A percentile compares a stretch with the other conserved stretches of the same genome.
phyloP scores from a whole-genome alignment of 805 yeast species.

The Saturnispora serradocipensis region DNA sequence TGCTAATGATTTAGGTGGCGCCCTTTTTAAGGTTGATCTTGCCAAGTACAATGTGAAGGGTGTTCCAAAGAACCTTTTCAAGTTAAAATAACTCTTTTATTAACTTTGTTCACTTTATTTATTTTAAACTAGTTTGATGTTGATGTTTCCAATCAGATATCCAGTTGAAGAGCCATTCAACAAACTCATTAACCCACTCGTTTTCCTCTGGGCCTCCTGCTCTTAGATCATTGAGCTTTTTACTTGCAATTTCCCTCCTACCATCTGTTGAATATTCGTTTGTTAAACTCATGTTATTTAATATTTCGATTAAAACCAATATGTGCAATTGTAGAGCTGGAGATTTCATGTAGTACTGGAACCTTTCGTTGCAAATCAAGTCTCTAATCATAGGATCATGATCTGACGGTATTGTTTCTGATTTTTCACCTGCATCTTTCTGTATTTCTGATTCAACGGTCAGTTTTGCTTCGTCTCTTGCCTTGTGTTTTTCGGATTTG shows the following conservation, averaged over 20 bases:
- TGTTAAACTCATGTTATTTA: constrained; percentile 37
- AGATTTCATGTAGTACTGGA: constrained; percentile 38
- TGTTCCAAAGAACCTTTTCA: constrained; percentile 19
- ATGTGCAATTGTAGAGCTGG: constrained; percentile 53
- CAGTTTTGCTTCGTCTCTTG: constrained; percentile 12
- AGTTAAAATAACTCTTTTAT: constrained; percentile 15
- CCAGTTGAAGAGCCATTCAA: constrained; percentile 11
- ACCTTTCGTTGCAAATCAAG: constrained; percentile 33
- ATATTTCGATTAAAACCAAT: constrained; percentile 36
- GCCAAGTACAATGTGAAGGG: constrained; percentile 27
- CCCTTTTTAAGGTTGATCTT: constrained; percentile 39
- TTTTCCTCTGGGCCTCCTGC: constrained; percentile 60
- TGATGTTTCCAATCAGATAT: constrained; percentile 3
- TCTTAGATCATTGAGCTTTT: constrained; percentile 52
- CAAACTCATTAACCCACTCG: constrained; percentile 60
- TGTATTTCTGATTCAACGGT: neutral
- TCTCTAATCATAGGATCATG: constrained; percentile 21
- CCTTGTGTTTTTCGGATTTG: constrained; percentile 36
- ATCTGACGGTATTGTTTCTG: neutral
- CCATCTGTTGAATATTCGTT: constrained; percentile 46
- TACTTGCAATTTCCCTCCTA: constrained; percentile 48
- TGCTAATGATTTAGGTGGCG: constrained; percentile 48
- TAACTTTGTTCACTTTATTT: neutral
- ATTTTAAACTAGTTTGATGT: neutral
- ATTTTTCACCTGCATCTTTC: neutral